Conservation (phyloP, 805 yeast species). For the Cyberlindnera petersonii region DNA sequence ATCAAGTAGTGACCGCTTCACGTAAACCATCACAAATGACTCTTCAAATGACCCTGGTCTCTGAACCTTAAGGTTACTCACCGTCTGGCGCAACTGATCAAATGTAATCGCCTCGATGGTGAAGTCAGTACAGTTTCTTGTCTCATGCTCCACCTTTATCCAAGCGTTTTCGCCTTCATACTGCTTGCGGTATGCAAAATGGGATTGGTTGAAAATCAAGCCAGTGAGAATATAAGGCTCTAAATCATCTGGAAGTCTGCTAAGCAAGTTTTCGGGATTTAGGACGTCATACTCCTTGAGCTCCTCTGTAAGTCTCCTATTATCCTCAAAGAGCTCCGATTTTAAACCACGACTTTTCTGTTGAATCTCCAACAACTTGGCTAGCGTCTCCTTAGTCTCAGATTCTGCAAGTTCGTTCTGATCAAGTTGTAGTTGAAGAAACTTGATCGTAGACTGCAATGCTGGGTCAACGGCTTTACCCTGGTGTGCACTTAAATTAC, state of each 20-base stretch:
- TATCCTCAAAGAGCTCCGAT: conserved; percentile 7
- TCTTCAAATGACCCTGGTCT: not conserved
- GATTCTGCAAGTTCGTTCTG: conserved; percentile 11
- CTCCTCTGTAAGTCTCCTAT: conserved; percentile 15
- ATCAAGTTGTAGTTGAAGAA: conserved; percentile 22
- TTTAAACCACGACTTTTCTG: conserved; percentile 15
- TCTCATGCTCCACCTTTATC: conserved; percentile 29
- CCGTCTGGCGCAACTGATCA: conserved; percentile 18
- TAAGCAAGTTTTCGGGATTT: conserved; percentile 28
- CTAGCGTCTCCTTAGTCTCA: conserved; percentile 7
- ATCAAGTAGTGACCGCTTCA: conserved; percentile 25
- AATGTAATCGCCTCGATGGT: conserved; percentile 22
- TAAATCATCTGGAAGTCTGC: conserved; percentile 17
- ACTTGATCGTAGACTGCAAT: conserved; percentile 26
- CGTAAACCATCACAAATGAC: conserved; percentile 35
- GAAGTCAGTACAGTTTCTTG: conserved; percentile 28
- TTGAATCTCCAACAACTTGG: conserved; percentile 7
- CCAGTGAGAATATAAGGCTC: conserved; percentile 40
- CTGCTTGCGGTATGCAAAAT: conserved; percentile 30
- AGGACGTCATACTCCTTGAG: conserved; percentile 20
- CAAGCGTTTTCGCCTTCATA: conserved; percentile 25
- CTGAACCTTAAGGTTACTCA: not conserved
- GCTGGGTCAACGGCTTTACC: conserved; percentile 31
- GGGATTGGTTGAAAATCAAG: conserved; percentile 30
- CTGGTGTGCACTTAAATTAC: conserved; percentile 28